Conservation (phyloP, 2,329 filamentous ascomycete genomes). For the Sporothrix luriei region DNA sequence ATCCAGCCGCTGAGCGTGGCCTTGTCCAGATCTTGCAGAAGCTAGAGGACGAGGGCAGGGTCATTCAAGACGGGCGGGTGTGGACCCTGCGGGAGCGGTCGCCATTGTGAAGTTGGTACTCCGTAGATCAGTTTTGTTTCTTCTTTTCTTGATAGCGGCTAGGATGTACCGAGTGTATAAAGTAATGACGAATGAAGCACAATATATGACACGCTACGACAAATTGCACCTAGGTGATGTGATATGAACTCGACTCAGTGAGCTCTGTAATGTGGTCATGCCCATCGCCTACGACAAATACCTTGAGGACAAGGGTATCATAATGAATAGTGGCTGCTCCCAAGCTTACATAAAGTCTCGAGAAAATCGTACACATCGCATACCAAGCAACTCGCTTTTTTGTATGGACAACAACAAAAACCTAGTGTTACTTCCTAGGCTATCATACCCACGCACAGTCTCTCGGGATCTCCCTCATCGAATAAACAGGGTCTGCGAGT, state of each 20-base stretch:
- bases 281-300: no score
- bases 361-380: background rate
- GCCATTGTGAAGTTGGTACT: slow-evolving; percentile 45
- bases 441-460: no score
- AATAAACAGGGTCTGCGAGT: background rate
- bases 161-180: background rate
- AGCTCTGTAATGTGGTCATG: background rate
- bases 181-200: background rate
- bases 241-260: background rate
- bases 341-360: background rate
- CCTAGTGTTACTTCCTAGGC: no score
- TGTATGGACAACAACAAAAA: no score
- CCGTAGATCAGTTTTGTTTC: no score
- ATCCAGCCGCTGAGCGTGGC: slow-evolving; percentile 73
- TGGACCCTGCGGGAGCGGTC: slow-evolving; percentile 52
- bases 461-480: background rate
- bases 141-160: background rate
- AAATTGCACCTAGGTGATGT: background rate
- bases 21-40: slow-evolving; percentile 79
- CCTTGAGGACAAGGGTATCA: no score
- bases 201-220: background rate
- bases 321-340: background rate
- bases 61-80: slow-evolving; percentile 46
- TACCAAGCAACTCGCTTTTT: background rate
- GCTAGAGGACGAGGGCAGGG: slow-evolving; percentile 72